Base-by-base conservation (phyloP, 1,139 yeast genomes). In the Pichia sp. region DNA sequence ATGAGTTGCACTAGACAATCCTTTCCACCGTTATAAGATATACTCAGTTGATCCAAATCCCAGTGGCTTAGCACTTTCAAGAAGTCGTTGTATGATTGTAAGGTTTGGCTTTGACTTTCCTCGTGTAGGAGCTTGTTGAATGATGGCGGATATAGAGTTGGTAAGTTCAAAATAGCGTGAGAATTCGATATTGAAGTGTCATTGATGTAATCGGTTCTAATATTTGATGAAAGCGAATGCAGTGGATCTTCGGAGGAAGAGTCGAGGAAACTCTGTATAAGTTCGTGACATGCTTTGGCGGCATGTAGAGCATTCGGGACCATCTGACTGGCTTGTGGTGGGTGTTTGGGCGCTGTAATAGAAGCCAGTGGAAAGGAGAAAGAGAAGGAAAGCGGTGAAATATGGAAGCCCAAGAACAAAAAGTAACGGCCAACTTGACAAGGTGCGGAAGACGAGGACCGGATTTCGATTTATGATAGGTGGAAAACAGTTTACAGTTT, bases 11-110 rank as follows among this genome's bases (percentile, higher is more conserved):
- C 96, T 31, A 87, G 72, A 58, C 96, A 89, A 66, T 89, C 96
- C 59, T 89, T 89, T 2, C 96, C 96, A 7, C 96, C 96, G 60
- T 89, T 89, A 65, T 85, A 89, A 5, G 94, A 84, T 8, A 89
- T 70, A 4, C 96, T 84, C 4, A 88, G 67, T 53, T 86, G 81
- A 14, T 72, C 72, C 33, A 77, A 65, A 1, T 73, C 61, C 54
- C 63, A 72, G 35, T 53, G 52, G 2, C 60, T 53, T n/a, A 72
- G 57, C 1, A 70, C 67, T 21, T 66, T 2, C 9, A 46, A 12
- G 12, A 52, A 42, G 27, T 48, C 42, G 2, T 40, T 39, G 24
- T 38, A 51, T 0, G 56, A 42, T 19, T 37, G 22, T 5, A 19
- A 4, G 1, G 46, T 49, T 34, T 40, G 42, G 4, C 12, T 5